Evolutionary conservation across 228 moss, liverwort and hornwort species (phyloP).

Genomic region (Sphagnum fallax): DNA sequence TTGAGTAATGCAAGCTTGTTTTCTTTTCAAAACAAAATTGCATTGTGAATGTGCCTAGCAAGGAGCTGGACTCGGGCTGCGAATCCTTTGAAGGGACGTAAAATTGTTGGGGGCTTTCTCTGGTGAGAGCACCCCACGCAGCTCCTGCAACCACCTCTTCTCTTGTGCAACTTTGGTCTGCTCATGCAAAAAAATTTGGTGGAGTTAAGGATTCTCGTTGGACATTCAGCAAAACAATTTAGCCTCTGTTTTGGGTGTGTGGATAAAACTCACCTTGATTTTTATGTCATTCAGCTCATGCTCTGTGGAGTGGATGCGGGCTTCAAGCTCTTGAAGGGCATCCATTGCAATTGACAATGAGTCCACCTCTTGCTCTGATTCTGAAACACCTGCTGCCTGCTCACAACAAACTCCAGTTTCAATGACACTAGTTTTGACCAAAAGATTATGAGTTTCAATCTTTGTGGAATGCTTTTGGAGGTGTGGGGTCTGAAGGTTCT

Average conservation of each 20-base stretch:
- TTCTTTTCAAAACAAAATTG: too few relatives aligned
- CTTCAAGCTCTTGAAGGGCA: constrained; percentile 61
- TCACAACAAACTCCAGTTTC: background rate
- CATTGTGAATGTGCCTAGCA: constrained; percentile 16
- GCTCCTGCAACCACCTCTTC: constrained; percentile 44
- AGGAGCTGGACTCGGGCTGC: constrained; percentile 45
- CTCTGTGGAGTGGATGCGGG: constrained; percentile 53
- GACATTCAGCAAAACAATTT: background rate
- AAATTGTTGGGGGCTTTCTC: constrained; percentile 57
- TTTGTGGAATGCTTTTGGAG: too few relatives aligned
- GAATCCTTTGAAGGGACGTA: constrained; percentile 47
- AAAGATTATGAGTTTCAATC: too few relatives aligned
- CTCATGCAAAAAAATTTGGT: background rate
- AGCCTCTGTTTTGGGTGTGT: background rate
- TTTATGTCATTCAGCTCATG: constrained; percentile 56
- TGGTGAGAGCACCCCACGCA: constrained; percentile 58
- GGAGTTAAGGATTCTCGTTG: background rate
- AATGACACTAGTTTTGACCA: too few relatives aligned
- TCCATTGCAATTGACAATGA: constrained; percentile 45
- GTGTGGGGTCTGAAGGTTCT: too few relatives aligned
- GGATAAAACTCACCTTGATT: constrained; percentile 33
- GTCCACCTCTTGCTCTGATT: constrained; percentile 38
- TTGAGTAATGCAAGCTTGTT: too few relatives aligned
- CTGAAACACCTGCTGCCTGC: constrained; percentile 71
- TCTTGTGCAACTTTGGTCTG: constrained; percentile 62